Evolutionary conservation across 1,139 yeast species (phyloP).

Genomic region (Scheffersomyces lignicola): DNA sequence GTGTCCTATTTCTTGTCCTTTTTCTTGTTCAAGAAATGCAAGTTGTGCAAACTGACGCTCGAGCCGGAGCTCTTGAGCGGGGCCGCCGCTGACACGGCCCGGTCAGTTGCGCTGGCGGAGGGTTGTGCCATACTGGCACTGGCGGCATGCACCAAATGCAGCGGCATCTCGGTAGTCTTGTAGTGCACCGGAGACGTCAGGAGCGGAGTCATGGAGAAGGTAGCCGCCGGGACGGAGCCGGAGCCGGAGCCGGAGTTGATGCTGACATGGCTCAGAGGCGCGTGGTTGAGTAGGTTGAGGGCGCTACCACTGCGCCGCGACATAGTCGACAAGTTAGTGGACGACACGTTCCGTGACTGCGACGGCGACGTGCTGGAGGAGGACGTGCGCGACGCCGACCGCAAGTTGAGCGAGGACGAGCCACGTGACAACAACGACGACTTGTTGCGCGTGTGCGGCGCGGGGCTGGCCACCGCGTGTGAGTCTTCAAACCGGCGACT

Average conservation of each 20-base stretch:
- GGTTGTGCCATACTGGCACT: conserved; percentile 17
- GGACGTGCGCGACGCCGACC: conserved; percentile 17
- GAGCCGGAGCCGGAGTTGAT: not conserved
- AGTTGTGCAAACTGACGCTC: conserved; percentile 28
- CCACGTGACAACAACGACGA: conserved; percentile 20
- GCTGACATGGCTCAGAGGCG: conserved; percentile 5
- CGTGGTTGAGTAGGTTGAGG: conserved; percentile 5
- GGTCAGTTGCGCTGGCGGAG: conserved; percentile 35
- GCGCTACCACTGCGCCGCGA: conserved; percentile 11
- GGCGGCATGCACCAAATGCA: not conserved
- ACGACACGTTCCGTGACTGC: conserved; percentile 28
- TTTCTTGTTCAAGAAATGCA: conserved; percentile 29
- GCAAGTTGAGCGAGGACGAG: conserved; percentile 20
- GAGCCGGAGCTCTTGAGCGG: conserved; percentile 25
- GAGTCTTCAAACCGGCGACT: conserved; percentile 22
- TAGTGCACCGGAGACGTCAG: conserved; percentile 12
- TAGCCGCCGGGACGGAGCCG: conserved; percentile 9
- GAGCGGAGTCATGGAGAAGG: conserved; percentile 10
- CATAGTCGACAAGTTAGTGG: conserved; percentile 20
- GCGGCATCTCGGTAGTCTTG: conserved; percentile 2
- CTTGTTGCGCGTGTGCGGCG: conserved; percentile 8
- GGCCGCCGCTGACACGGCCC: conserved; percentile 22
- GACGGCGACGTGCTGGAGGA: conserved; percentile 29
- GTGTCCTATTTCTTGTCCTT: conserved; percentile 20
- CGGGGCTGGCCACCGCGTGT: conserved; percentile 2